phyloP scores from a whole-genome alignment of 2,329 filamentous ascomycete genomes.

The Penicillium sp. region DNA sequence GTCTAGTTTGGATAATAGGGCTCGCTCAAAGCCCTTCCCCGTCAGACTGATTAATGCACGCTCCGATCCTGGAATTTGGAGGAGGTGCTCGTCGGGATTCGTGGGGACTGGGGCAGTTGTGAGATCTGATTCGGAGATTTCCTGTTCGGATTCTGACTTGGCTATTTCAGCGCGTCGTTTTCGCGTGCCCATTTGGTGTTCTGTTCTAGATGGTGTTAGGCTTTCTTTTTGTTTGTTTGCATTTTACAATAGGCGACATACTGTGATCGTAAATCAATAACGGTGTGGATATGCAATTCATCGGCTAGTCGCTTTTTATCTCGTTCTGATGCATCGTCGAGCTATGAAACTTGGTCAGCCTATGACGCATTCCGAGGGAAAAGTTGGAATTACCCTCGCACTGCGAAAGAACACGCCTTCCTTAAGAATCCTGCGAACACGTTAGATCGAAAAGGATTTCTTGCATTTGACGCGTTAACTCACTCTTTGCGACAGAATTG shows the following conservation, averaged over 20 bases:
- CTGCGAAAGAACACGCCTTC: conserved; percentile 70
- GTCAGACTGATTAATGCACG: conserved; percentile 74
- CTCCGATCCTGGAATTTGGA: conserved; percentile 63
- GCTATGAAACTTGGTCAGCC: conserved; percentile 17
- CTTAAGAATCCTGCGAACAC: conserved; percentile 46
- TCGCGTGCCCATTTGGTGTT: conserved; percentile 68
- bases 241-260: conserved; percentile 38
- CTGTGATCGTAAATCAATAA: conserved; percentile 80
- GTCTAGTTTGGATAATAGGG: conserved; percentile 67
- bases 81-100: conserved; percentile 54
- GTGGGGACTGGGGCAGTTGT: conserved; percentile 46
- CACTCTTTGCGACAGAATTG: conserved; percentile 58
- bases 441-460: not conserved
- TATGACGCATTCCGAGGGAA: not conserved
- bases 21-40: conserved; percentile 68
- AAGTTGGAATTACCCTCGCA: conserved; percentile 57
- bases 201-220: conserved; percentile 58
- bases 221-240: not conserved
- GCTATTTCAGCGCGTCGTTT: conserved; percentile 54
- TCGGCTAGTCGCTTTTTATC: conserved; percentile 64
- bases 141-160: conserved; percentile 21
- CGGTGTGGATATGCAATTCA: conserved; percentile 65
- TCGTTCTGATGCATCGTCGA: conserved; percentile 68
- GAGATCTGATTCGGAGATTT: conserved; percentile 4
- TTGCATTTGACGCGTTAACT: conserved; percentile 14